These are phyloP conservation scores for Kodamaea arcana DNA, from an alignment of 1,139 yeast genomes.

Conservation along the genomic window DNA sequence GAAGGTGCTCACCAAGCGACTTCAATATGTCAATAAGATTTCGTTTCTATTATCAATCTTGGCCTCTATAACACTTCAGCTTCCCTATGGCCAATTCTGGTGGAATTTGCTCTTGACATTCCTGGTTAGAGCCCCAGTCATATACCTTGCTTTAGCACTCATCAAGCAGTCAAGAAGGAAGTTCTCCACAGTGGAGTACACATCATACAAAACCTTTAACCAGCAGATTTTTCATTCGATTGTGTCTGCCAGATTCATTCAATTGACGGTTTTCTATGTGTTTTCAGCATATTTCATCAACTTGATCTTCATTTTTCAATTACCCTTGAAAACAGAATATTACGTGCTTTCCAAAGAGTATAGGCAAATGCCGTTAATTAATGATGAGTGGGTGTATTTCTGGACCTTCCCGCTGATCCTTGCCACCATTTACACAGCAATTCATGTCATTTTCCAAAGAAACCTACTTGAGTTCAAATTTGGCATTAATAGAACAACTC, in stretches of 20 bases:
- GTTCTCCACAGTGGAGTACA: conserved; percentile 48
- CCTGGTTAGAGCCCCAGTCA: conserved; percentile 28
- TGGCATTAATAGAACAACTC: conserved; percentile 41
- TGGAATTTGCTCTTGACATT: conserved; percentile 25
- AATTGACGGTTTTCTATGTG: conserved; percentile 32
- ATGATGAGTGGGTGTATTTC: conserved; percentile 58
- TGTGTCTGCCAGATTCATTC: conserved; percentile 36
- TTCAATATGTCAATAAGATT: conserved; percentile 34
- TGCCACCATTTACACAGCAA: conserved; percentile 49
- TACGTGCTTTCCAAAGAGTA: conserved; percentile 44
- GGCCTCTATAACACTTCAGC: conserved; percentile 21
- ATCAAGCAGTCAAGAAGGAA: conserved; percentile 48
- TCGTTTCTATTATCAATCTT: conserved; percentile 24
- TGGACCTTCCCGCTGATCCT: conserved; percentile 36
- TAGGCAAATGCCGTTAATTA: conserved; percentile 51
- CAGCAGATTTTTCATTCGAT: conserved; percentile 47
- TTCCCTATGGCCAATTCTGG: conserved; percentile 32
- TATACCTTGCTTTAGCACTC: conserved; percentile 27
- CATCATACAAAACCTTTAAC: conserved; percentile 47
- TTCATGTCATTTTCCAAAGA: conserved; percentile 55
- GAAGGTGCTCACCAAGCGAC: conserved; percentile 32
- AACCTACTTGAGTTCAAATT: conserved; percentile 53
- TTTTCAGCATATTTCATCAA: conserved; percentile 36
- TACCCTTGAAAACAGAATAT: conserved; percentile 23
- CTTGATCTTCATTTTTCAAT: conserved; percentile 27